Evolutionary conservation across 306 rosid genomes (phyloP).

Genomic region (Cicer cuneatum): DNA sequence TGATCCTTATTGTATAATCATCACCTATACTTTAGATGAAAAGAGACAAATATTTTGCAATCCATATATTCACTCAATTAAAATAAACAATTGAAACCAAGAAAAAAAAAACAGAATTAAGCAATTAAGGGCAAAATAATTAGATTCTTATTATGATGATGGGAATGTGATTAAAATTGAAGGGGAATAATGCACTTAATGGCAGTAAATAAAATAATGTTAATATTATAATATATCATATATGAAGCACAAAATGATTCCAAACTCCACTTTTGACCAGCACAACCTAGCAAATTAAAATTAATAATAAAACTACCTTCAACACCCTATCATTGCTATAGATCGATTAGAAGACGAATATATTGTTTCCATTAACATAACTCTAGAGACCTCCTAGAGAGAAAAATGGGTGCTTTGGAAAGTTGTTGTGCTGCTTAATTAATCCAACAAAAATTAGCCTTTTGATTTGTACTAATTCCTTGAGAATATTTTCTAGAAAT

Average conservation of each 20-base stretch:
- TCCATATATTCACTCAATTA: constrained; percentile 32
- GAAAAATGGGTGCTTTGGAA: constrained; percentile 42
- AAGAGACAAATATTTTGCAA: constrained; percentile 37
- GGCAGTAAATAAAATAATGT: constrained; percentile 54
- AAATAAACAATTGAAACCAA: constrained; percentile 40
- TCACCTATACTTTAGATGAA: constrained; percentile 46
- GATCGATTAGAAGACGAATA: constrained; percentile 23
- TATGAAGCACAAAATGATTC: constrained; percentile 61
- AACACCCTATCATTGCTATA: constrained; percentile 61
- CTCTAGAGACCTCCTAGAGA: constrained; percentile 23
- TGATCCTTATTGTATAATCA: constrained; percentile 37
- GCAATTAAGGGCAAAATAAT: constrained; percentile 21
- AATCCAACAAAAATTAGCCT: constrained; percentile 22
- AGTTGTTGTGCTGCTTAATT: constrained; percentile 14
- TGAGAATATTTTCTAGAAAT: constrained; percentile 18
- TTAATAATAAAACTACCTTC: constrained; percentile 43
- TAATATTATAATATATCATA: constrained; percentile 50
- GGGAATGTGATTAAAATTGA: constrained; percentile 37
- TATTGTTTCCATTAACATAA: background rate
- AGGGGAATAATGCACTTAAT: constrained; percentile 47
- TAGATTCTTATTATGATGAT: constrained; percentile 29
- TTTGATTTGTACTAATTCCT: constrained; percentile 37
- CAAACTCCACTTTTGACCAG: constrained; percentile 67
- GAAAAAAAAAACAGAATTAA: constrained; percentile 5
- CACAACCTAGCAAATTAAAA: constrained; percentile 43